Conservation (phyloP, 192 early-diverging fungal species). For the Umbelopsis sp. region DNA sequence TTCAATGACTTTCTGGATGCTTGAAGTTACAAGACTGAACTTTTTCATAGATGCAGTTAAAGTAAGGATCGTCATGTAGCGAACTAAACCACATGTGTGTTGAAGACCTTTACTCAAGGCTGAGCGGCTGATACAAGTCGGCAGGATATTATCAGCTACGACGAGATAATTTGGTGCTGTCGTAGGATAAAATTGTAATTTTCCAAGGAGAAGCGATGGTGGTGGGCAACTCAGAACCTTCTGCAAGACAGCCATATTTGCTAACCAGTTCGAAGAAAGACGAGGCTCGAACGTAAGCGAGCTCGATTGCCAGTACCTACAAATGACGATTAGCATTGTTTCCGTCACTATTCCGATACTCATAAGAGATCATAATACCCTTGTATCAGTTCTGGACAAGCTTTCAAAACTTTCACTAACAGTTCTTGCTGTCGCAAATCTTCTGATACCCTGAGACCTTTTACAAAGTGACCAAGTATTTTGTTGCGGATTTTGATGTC, state of each 20-base stretch:
- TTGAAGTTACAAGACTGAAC: slow-evolving; percentile 31
- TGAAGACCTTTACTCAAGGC: slow-evolving; percentile 62
- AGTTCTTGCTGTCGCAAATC: slow-evolving; percentile 67
- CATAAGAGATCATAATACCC: slow-evolving; percentile 45
- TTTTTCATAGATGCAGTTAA: slow-evolving; percentile 65
- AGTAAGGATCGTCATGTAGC: slow-evolving; percentile 61
- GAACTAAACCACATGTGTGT: slow-evolving; percentile 62
- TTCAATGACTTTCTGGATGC: slow-evolving; percentile 37
- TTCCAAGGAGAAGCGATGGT: slow-evolving; percentile 55
- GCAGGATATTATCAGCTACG: slow-evolving; percentile 74
- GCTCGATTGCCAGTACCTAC: slow-evolving; percentile 65
- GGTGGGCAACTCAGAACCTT: slow-evolving; percentile 69
- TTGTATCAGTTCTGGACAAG: slow-evolving; percentile 76
- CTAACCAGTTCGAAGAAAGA: slow-evolving; percentile 69
- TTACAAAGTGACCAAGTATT: slow-evolving; percentile 54
- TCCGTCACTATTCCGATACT: background rate
- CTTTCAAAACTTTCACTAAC: slow-evolving; percentile 61
- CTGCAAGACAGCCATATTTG: slow-evolving; percentile 73
- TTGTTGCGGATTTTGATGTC: slow-evolving; percentile 56
- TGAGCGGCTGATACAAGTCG: slow-evolving; percentile 52
- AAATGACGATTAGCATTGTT: background rate
- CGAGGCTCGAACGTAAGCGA: slow-evolving; percentile 74
- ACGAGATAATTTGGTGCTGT: slow-evolving; percentile 59
- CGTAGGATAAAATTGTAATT: slow-evolving; percentile 37
- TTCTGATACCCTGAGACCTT: slow-evolving; percentile 62